Evolutionary conservation across 2,329 filamentous ascomycete species (phyloP), one percentile per base, ranked within the genome.

Genomic region (Dendrostoma leiphaemia): DNA sequence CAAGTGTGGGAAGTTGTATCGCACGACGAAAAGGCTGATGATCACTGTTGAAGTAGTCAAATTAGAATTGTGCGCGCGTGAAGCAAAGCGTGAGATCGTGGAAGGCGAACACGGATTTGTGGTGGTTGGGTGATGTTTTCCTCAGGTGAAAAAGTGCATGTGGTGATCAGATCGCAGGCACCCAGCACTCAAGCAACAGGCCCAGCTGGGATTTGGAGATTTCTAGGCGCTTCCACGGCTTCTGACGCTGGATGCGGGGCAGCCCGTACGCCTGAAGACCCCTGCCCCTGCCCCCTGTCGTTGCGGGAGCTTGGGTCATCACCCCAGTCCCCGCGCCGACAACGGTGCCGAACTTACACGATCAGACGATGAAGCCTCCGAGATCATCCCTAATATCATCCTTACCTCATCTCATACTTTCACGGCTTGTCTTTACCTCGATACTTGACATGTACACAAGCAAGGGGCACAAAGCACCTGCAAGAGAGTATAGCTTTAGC

Each of bases 201-300:
- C 37, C 31, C 40, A 51, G 29, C 19, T 51, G 38, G n/a, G n/a
- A 37, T 26, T 37, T 56, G 44, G 54, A 56, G 54, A 38, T 53
- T 56, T 56, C 54, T 56, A 56, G 54, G 54, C 54, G 49, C 45
- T 56, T 56, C 54, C 54, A 56, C 52, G 44, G 44, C 31, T 44
- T 54, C 44, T 29, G 29, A 10, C 29, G 37, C 43, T 13, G 10
- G 28, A 29, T 46, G 44, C 29, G 44, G 44, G 44, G 44, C 28
- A 23, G 17, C 29, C 44, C 21, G 17, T 3, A 19, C 7, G 19
- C 28, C 24, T 3, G 29, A 46, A 28, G 3, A 32, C 44, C 26
- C 44, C 28, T 46, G 44, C 23, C 29, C 44, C 29, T 34, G 44
- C 21, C n/a, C n/a, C n/a, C n/a, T n/a, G n/a, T n/a, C n/a, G n/a